Evolutionary conservation across 2,329 filamentous ascomycete species (phyloP), one percentile per base, ranked within the genome.

Genomic region (Arthrobotrys musiformis): DNA sequence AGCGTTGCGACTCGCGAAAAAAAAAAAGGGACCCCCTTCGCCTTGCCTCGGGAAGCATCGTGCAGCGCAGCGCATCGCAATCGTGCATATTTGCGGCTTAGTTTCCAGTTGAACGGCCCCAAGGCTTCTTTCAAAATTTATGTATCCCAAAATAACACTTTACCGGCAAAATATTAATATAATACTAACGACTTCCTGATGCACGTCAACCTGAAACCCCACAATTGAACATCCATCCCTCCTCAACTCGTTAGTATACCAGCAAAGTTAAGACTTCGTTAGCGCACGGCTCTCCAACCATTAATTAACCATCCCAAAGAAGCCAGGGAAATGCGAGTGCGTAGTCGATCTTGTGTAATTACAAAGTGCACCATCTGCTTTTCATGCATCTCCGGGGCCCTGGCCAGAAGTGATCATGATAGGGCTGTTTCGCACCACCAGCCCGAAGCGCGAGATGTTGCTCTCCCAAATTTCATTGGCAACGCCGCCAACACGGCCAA

Each of bases 131-230:
- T n/a, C n/a, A n/a, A n/a, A n/a, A n/a, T n/a, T 48, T 62, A 28
- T 50, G 69, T 52, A 48, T 70, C 72, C 72, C 48, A 76, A 76
- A 76, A 76, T 76, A 76, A 66, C n/a, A n/a, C n/a, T n/a, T n/a
- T n/a, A n/a, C 64, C 56, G 33, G 58, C 58, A 60, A 72, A 22
- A n/a, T n/a, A n/a, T n/a, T n/a, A n/a, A n/a, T n/a, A n/a, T n/a
- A 40, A 50, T 26, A 58, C 54, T 40, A 58, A 58, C 54, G 6
- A 24, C 50, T 72, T 58, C 35, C 58, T 70, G 72, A 70, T 64
- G 48, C 72, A 69, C 60, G 72, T 76, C 64, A 76, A 76, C 50
- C 50, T 76, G 72, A 76, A 76, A 76, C 70, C 48, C 50, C 48
- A 42, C 44, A 64, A 4, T 40, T 58, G 33, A 56, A 62, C 40